These are phyloP conservation scores for Acanthamoeba royreba DNA, from an alignment of 208 protist genomes.

Conservation along the genomic window DNA sequence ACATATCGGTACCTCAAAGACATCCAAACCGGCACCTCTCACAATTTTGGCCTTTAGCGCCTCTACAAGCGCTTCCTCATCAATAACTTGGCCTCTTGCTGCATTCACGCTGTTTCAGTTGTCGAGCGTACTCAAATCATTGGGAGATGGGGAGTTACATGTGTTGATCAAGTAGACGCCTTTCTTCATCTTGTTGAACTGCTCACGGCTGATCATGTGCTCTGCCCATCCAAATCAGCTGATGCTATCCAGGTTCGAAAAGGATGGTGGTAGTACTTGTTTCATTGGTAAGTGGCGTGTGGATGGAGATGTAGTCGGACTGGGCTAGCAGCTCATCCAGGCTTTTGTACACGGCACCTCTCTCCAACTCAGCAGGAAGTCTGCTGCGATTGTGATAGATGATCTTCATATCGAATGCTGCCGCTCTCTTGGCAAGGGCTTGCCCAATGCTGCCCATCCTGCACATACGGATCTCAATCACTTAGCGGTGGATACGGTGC, in stretches of 20 bases:
- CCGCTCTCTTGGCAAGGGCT: not conserved
- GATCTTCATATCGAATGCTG: not conserved
- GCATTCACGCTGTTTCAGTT: not conserved
- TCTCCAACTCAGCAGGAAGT: not conserved
- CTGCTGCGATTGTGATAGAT: not conserved
- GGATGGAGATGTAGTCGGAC: slow-evolving; percentile 25
- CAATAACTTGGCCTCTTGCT: not conserved
- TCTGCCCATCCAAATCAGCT: not conserved
- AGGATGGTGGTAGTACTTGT: not conserved
- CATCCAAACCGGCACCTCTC: not conserved
- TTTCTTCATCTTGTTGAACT: not conserved
- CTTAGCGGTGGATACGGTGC: not conserved
- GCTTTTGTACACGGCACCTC: not conserved
- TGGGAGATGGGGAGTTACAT: not conserved
- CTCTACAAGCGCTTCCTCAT: not conserved
- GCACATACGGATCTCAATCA: not conserved
- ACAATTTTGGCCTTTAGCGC: not conserved
- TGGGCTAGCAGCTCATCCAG: not conserved
- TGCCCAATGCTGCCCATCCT: not conserved
- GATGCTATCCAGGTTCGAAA: not conserved
- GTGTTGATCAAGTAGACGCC: slow-evolving; percentile 32
- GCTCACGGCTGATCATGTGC: not conserved
- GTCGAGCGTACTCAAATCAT: not conserved
- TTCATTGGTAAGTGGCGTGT: not conserved
- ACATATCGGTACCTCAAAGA: not conserved